Conservation (phyloP, 495 filamentous ascomycete species). For the Podospora anserina region DNA sequence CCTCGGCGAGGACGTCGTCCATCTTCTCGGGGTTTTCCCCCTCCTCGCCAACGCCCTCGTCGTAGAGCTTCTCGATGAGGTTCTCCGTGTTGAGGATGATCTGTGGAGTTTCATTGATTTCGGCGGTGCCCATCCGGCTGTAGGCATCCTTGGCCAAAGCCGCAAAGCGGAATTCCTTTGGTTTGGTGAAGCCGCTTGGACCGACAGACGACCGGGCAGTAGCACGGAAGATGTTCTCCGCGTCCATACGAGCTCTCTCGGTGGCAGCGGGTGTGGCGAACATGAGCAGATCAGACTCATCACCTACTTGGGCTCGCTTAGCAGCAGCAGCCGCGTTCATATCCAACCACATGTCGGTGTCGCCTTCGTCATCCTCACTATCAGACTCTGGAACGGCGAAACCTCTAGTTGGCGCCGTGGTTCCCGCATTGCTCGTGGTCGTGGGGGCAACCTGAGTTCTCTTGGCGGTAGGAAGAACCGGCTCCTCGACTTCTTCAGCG, state of each 20-base stretch:
- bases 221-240: constrained; percentile 44
- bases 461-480: not conserved
- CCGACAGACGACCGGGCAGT: constrained; percentile 39
- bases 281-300: constrained; percentile 46
- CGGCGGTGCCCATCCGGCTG: constrained; percentile 42
- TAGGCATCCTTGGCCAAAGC: constrained; percentile 52
- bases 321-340: constrained; percentile 16
- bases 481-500: constrained; percentile 28
- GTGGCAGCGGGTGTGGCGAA: constrained; percentile 47
- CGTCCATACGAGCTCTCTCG: constrained; percentile 44
- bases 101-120: constrained; percentile 47
- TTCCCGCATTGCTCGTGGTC: constrained; percentile 31
- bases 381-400: constrained; percentile 13
- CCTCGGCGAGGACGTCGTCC: constrained; percentile 52
- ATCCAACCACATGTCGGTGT: constrained; percentile 36
- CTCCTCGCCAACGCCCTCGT: constrained; percentile 53
- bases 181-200: constrained; percentile 17
- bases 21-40: constrained; percentile 52
- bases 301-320: constrained; percentile 21
- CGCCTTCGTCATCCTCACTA: constrained; percentile 31
- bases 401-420: constrained; percentile 23
- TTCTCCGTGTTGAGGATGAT: constrained; percentile 57
- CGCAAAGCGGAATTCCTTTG: constrained; percentile 43
- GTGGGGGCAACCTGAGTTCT: not conserved
- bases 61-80: constrained; percentile 50